Evolutionary conservation across 2,329 filamentous ascomycete genomes (phyloP), one percentile per base, ranked within the genome.

Genomic region (Hypoxylon sp.): DNA sequence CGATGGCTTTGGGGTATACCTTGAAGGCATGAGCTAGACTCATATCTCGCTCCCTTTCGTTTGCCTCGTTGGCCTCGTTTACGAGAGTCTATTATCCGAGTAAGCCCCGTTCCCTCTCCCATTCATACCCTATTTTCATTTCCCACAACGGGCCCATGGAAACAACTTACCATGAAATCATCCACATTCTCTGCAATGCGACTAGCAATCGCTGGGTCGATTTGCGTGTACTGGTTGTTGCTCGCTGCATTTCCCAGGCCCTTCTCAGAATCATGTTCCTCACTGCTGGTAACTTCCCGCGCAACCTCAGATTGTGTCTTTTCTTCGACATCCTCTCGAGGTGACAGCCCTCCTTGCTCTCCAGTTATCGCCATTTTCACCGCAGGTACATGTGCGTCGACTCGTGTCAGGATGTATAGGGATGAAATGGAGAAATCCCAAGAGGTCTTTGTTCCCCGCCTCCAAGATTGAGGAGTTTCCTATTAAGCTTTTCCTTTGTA

Each of bases 1-100:
- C 67, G 21, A 76, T 69, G 31, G 74, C 74, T 55, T 74, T 73
- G 15, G 73, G 72, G 38, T 75, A 78, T 6, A 77, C 67, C 51
- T 67, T 73, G 47, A 78, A 59, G 2, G 76, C 68, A 42, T 73
- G 62, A 13, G 62, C 55, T 25, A 75, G 65, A 9, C 63, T 69
- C 64, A 75, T 70, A 25, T 47, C 60, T 31, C 71, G 71, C 60
- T 75, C 73, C 37, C 66, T 63, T n/a, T 69, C 66, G n/a, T 71
- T 73, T 3, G 75, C 75, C 7, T 68, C 68, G 16, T 71, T 68
- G 26, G 71, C 68, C 29, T 69, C 69, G 20, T 58, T 66, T n/a
- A 67, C 65, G n/a, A 67, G 61, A 4, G 56, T 63, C 64, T 67
- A 7, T n/a, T 19, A 20, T 7, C 27, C 19, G 12, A 29, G 6